Percentiles rank a stretch among this genome's conserved stretches.
Conservation (phyloP, 2,329 filamentous ascomycete species). For the Neocatenulostroma microsporum region DNA sequence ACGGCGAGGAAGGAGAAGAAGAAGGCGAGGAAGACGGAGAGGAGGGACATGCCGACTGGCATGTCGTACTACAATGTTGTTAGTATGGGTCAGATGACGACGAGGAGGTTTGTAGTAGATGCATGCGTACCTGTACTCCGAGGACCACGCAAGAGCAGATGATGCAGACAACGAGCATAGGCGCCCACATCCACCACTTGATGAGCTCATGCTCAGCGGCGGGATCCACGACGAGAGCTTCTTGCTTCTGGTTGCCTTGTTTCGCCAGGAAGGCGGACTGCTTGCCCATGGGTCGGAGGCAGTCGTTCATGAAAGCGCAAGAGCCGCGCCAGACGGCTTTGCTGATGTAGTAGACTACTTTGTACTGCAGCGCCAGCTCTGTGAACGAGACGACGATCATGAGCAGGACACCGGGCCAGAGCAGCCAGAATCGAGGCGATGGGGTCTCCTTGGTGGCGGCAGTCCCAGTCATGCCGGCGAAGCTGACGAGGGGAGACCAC, state of each 20-base stretch:
- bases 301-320: conserved; percentile 37
- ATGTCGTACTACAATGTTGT: conserved; percentile 53
- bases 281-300: conserved; percentile 36
- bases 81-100: no score
- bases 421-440: conserved; percentile 45
- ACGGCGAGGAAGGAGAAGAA: conserved; percentile 56
- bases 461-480: conserved; percentile 31
- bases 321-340: conserved; percentile 44
- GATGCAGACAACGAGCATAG: conserved; percentile 41
- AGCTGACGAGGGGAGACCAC: conserved; percentile 38
- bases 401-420: conserved; percentile 45
- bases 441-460: conserved; percentile 37
- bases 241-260: conserved; percentile 32
- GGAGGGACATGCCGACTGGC: conserved; percentile 49
- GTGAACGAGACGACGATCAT: conserved; percentile 48
- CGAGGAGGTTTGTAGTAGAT: no score
- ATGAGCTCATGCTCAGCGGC: conserved; percentile 42
- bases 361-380: conserved; percentile 25
- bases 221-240: conserved; percentile 44
- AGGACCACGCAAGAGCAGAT: conserved; percentile 44
- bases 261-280: conserved; percentile 36
- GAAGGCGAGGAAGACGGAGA: conserved; percentile 51
- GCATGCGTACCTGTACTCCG: no score
- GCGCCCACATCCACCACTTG: conserved; percentile 47
- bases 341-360: conserved; percentile 40